Base-by-base conservation (phyloP, 768 basidiomycete genomes). In the Cystobasidium tubakii region DNA sequence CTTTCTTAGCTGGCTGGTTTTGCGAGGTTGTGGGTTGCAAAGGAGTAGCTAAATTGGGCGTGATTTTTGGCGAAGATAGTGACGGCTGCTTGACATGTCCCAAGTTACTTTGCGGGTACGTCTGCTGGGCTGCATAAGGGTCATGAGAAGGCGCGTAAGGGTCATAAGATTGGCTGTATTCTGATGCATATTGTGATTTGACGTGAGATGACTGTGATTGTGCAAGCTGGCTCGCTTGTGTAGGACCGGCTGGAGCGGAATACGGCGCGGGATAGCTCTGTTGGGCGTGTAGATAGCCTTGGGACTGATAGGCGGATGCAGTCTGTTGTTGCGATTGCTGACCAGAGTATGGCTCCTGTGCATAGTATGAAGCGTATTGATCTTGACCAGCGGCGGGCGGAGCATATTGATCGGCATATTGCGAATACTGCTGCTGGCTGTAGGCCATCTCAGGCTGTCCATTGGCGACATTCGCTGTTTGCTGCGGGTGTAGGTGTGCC, bases 71-170 rank as follows among this genome's bases (percentile, higher is more conserved):
- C 29, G 66, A 13, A 2, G 66, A 42, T 44, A 50, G 17, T 12
- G 42, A 50, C 7, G 66, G 42, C 44, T 43, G 29, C 27, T 53
- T 42, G 15, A 19, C 12, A 27, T 53, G 63, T 3, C 27, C 34
- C 9, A 33, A 27, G 25, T 6, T 9, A 1, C 23, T 27, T 39
- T 12, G 31, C 63, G 9, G 63, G 10, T 36, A 31, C 19, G 34
- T 10, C 23, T 10, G 19, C 17, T 65, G 63, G 27, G 33, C 17
- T 23, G 43, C 39, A 31, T 67, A 67, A 3, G 66, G 42, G 42
- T 44, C 46, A 23, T 50, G 15, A 36, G 69, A 34, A 29, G 69
- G 69, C 1, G 69, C 69, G 27, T 71, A 71, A 13, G 69, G 69
- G 39, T 71, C 69, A 34, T 57, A 71, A n/a, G 69, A 7, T 57